These are phyloP conservation scores for Withania somnifera DNA, from an alignment of 305 asterid genomes.

Conservation along the genomic window DNA sequence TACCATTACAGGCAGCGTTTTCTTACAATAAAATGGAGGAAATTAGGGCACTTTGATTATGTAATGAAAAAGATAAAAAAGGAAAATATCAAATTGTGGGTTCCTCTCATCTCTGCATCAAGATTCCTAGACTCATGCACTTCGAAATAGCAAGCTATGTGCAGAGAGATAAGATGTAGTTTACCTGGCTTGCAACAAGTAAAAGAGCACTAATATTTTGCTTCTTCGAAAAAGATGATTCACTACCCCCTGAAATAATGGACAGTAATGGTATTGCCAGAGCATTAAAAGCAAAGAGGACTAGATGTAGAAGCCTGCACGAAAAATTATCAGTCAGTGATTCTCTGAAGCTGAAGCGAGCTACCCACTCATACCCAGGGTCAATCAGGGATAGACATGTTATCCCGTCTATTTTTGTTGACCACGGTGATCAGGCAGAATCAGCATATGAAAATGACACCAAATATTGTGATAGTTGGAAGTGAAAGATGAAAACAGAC, in stretches of 20 bases:
- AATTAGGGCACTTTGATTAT: background rate
- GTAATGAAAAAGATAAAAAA: background rate
- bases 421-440: background rate
- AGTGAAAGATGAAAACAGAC: background rate
- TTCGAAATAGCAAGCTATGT: background rate
- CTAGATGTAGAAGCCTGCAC: conserved; percentile 65
- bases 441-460: background rate
- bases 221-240: conserved; percentile 54
- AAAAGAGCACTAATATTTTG: conserved; percentile 65
- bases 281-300: conserved; percentile 54
- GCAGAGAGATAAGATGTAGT: background rate
- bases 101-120: background rate
- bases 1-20: conserved; percentile 82
- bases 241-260: conserved; percentile 38
- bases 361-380: background rate
- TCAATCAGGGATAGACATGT: background rate
- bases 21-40: conserved; percentile 22
- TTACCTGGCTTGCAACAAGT: conserved; percentile 88
- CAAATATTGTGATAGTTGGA: background rate
- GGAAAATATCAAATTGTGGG: background rate
- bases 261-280: conserved; percentile 36
- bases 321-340: background rate
- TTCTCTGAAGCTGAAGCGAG: background rate
- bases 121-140: background rate
- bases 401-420: background rate